Evolutionary conservation across 345 rosid species (phyloP), one percentile per base, ranked within the genome.

Genomic region (Lepidium sativum): DNA sequence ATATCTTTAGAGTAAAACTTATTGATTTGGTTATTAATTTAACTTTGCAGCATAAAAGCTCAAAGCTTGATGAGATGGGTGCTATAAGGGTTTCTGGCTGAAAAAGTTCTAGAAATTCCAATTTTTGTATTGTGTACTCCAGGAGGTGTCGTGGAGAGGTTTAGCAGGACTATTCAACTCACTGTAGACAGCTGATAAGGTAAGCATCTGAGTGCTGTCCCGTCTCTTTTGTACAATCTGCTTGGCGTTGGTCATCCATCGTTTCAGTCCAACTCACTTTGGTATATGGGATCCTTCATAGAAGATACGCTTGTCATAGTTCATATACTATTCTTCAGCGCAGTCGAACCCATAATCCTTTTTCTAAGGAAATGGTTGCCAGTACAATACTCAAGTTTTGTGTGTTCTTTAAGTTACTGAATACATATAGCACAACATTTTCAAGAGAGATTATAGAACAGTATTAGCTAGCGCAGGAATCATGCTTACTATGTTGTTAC

Each of bases 61-160:
- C 94, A 48, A 92, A 84, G 80, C 78, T 92, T 62, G 97, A 84
- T 68, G 97, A 89, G 74, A 75, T 89, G 67, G 97, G 98, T 60
- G 91, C 82, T 33, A 83, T 92, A 73, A 87, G 80, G 77, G 97
- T 89, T 72, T 88, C 82, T 43, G 96, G 98, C 83, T 92, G 82
- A 82, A 80, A 84, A 83, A 76, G 64, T 33, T 37, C 40, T 67
- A 57, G 66, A 55, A 51, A 60, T 53, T 54, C 53, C 58, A 44
- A 8, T 61, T 62, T 27, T 74, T 54, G 65, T 63, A 47, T 61
- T 63, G 48, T 68, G 53, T 60, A 55, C 8, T 63, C 64, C 13
- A 61, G 60, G 81, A 70, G 80, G 77, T 81, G 69, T 75, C 67
- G 49, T 77, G 76, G 65, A 79, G 75, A 75, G 71, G 66, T 75